A percentile compares a stretch with the other conserved stretches of the same genome.
These are phyloP conservation scores for Ceratonia siliqua DNA, from an alignment of 306 rosid species.

Conservation along the genomic window DNA sequence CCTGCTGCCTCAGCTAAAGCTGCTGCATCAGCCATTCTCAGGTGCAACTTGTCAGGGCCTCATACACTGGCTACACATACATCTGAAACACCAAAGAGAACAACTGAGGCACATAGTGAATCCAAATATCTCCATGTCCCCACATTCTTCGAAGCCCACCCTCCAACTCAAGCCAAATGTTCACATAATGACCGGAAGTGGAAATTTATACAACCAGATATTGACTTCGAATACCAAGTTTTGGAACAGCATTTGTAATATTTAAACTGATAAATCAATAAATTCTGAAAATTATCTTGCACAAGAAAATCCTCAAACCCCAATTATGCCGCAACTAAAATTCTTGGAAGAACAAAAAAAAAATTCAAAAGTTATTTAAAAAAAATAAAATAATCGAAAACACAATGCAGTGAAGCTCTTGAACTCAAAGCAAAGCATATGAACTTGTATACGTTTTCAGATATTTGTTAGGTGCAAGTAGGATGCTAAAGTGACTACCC, in stretches of 20 bases:
- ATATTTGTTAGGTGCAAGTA: constrained; percentile 51
- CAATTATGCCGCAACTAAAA: constrained; percentile 30
- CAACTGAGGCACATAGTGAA: constrained; percentile 20
- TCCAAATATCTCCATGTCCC: constrained; percentile 37
- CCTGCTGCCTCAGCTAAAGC: constrained; percentile 80
- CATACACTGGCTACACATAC: constrained; percentile 32
- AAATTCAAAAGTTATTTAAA: constrained; percentile 19
- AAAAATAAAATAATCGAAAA: background rate
- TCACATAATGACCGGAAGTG: constrained; percentile 27
- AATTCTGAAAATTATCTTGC: constrained; percentile 25
- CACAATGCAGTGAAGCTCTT: constrained; percentile 59
- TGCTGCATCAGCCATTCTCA: constrained; percentile 76
- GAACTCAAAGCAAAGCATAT: constrained; percentile 64
- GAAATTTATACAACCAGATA: constrained; percentile 18
- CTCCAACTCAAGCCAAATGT: constrained; percentile 36
- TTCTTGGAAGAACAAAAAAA: background rate
- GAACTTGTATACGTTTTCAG: constrained; percentile 23
- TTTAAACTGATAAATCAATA: constrained; percentile 21
- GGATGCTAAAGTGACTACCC: constrained; percentile 59
- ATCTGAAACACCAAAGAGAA: constrained; percentile 43
- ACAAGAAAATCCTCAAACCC: constrained; percentile 10
- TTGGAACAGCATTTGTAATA: constrained; percentile 37
- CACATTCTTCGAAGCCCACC: constrained; percentile 35
- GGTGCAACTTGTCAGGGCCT: constrained; percentile 40
- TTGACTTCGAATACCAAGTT: constrained; percentile 37